Percentiles rank a stretch among this genome's conserved stretches.
Evolutionary conservation across 345 rosid species (phyloP).

Genomic region (Eucalyptus pauciflora): DNA sequence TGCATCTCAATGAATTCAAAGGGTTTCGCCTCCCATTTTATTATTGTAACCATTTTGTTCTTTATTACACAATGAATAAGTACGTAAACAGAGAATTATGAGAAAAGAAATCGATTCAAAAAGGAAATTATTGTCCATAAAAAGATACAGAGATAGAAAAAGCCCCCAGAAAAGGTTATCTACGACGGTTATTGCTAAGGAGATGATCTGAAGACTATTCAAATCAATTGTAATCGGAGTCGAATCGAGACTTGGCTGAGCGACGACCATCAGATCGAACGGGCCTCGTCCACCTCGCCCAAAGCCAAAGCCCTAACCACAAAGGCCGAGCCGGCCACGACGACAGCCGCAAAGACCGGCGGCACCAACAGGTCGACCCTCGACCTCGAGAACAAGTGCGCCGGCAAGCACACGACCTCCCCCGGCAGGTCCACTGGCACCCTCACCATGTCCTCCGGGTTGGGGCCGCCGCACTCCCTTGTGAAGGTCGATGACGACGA

Average conservation of each 20-base stretch:
- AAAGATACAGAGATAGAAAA: not conserved
- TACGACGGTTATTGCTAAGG: not conserved
- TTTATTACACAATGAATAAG: not conserved
- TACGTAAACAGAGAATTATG: not conserved
- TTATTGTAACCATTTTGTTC: not conserved
- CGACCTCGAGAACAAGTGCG: constrained; percentile 41
- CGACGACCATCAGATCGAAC: not conserved
- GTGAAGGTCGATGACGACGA: constrained; percentile 43
- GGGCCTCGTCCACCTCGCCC: constrained; percentile 45
- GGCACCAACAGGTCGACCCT: constrained; percentile 59
- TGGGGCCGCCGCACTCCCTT: constrained; percentile 12
- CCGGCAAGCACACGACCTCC: constrained; percentile 58
- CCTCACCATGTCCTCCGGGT: constrained; percentile 25
- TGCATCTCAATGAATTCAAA: not conserved
- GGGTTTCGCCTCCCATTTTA: not conserved
- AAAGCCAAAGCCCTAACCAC: constrained; percentile 56
- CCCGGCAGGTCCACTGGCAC: constrained; percentile 57
- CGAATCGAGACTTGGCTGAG: not conserved
- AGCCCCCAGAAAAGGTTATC: not conserved
- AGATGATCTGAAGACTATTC: not conserved
- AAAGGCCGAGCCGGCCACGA: constrained; percentile 70
- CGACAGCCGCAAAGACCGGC: constrained; percentile 76
- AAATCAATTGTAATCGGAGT: not conserved
- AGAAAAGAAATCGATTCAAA: not conserved
- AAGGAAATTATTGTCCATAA: not conserved